Base-by-base conservation (phyloP, 2,329 filamentous ascomycete species). In the Lasiodiplodia gonubiensis region DNA sequence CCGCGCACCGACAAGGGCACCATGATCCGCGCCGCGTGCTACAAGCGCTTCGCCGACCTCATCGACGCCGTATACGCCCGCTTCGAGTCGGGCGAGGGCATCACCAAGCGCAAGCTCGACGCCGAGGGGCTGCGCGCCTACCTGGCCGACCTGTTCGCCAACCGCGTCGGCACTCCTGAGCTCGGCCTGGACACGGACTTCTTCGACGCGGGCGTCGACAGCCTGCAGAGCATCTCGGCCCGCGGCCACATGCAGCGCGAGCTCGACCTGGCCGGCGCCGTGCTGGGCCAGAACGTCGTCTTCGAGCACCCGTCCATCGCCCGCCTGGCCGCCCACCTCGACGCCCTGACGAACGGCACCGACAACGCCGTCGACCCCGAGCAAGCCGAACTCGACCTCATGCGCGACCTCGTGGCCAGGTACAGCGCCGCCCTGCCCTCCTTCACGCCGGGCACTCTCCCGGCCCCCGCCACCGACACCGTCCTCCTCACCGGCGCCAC, bases 161-260 rank as follows among this genome's bases (percentile, higher is more conserved):
- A 73, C 46, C 69, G 71, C 30, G 63, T 74, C 27, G 70, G 69
- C 25, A 66, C 72, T 3, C 72, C 71, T 72, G 63, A 69, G 30
- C 74, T 61, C 1, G 71, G 52, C 33, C 33, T 71, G 68, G 82
- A 84, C 21, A 81, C 83, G 0, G 88, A 90, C 72, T 86, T 90
- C 71, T 90, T 89, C 71, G 76, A 80, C 0, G 76, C 82, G 0
- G 88, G 88, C 0, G 78, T 89, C 2, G 88, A 90, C 73, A 87
- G 84, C 54, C 74, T 90, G 30, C 85, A 88, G 69, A 84, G 86
- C 1, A 86, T 88, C 33, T 82, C 84, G 64, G 82, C 88, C 67
- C 82, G 88, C 69, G 80, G 80, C 18, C 75, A 79, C 1, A 83
- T 90, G 33, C 76, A 86, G 64, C 82, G 82, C 14, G 79, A 83